A percentile compares a stretch with the other conserved stretches of the same genome.
phyloP scores from a whole-genome alignment of 176 grass and related monocot species.

The Avena insularis region DNA sequence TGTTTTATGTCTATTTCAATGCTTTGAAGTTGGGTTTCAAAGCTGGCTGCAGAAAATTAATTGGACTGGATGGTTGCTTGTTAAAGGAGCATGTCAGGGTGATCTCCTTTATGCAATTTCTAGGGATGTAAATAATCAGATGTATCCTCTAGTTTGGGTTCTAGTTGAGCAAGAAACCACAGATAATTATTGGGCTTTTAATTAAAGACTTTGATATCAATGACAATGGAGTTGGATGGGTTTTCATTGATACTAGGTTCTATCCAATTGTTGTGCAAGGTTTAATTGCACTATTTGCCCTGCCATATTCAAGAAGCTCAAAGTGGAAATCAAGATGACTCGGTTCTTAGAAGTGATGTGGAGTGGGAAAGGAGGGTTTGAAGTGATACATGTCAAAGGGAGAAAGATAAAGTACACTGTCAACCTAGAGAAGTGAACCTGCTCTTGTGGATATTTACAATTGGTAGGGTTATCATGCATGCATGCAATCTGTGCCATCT shows the following conservation, averaged over 20 bases:
- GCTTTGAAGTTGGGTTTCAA: background rate
- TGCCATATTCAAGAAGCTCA: no score
- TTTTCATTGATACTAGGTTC: background rate
- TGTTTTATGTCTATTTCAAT: background rate
- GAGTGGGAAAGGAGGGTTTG: no score
- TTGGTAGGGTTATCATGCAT: no score
- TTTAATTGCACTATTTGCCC: no score
- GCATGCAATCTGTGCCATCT: no score
- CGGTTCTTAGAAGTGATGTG: no score
- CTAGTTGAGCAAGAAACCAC: background rate
- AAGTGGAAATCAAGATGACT: no score
- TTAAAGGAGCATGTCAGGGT: background rate
- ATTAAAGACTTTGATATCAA: background rate
- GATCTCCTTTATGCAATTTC: background rate
- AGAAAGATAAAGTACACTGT: no score
- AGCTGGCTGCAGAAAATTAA: background rate
- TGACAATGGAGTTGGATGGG: background rate
- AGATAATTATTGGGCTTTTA: background rate
- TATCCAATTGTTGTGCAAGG: no score
- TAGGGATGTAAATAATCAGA: background rate
- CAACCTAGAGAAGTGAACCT: no score
- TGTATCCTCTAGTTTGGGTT: background rate
- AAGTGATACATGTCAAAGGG: no score
- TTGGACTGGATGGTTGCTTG: background rate
- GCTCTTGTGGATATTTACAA: no score